phyloP scores from a whole-genome alignment of 208 protist genomes.

The Phytomonas sp. region DNA sequence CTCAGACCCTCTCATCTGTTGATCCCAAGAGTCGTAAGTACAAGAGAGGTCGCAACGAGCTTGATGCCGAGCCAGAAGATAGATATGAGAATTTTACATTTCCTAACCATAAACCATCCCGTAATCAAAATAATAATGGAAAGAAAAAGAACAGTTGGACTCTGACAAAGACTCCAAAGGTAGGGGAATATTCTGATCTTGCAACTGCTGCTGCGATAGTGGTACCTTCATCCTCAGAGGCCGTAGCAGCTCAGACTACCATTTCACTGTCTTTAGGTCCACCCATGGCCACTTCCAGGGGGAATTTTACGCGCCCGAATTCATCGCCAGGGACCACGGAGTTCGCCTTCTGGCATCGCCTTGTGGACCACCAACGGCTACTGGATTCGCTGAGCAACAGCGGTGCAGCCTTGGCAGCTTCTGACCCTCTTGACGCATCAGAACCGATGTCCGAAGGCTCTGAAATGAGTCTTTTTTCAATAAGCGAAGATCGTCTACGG shows the following conservation, averaged over 20 bases:
- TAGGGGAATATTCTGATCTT: background rate
- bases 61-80: background rate
- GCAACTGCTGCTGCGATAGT: background rate
- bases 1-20: background rate
- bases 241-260: background rate
- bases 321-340: background rate
- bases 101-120: background rate
- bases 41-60: background rate
- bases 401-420: background rate
- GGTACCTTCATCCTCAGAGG: background rate
- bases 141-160: background rate
- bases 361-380: background rate
- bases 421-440: background rate
- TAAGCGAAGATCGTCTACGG: constrained; percentile 19
- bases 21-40: background rate
- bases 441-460: background rate
- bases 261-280: background rate
- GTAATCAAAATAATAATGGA: background rate
- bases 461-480: background rate
- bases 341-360: background rate
- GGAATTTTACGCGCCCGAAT: background rate
- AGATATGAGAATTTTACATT: background rate
- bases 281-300: background rate
- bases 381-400: background rate
- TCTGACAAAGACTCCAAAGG: background rate